phyloP scores from a whole-genome alignment of 192 early-diverging fungal genomes.

The Coemansia sp. region DNA sequence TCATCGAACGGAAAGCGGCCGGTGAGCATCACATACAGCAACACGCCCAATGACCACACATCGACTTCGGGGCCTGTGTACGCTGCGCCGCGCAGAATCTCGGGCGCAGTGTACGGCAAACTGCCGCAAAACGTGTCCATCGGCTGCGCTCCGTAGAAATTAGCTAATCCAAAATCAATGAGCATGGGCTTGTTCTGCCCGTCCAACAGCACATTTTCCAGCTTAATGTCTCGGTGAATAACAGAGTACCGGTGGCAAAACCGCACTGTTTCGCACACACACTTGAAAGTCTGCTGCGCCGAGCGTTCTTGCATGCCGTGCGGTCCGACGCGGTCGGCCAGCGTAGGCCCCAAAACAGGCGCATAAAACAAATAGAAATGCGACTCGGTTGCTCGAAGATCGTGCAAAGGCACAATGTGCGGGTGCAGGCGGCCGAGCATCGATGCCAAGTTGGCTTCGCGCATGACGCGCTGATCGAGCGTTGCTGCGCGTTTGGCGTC shows the following conservation, averaged over 20 bases:
- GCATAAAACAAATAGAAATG: conserved; percentile 58
- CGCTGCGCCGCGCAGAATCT: conserved; percentile 87
- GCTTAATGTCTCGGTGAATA: conserved; percentile 87
- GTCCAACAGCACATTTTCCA: conserved; percentile 76
- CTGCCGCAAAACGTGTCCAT: conserved; percentile 92
- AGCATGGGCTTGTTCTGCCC: conserved; percentile 68
- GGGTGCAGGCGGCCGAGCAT: conserved; percentile 54
- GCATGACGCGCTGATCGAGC: conserved; percentile 51
- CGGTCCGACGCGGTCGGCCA: conserved; percentile 47
- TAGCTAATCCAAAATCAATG: conserved; percentile 92
- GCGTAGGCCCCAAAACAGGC: conserved; percentile 43
- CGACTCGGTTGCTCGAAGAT: conserved; percentile 53
- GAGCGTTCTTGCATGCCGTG: conserved; percentile 30
- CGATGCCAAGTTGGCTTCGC: conserved; percentile 52
- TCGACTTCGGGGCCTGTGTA: conserved; percentile 95
- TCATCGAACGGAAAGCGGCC: conserved; percentile 66
- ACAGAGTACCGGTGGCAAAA: conserved; percentile 70
- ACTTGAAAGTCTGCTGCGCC: conserved; percentile 37
- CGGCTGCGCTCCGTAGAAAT: conserved; percentile 66
- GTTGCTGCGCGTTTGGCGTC: conserved; percentile 48
- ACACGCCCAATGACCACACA: conserved; percentile 91
- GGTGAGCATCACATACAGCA: conserved; percentile 81
- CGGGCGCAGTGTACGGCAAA: conserved; percentile 83
- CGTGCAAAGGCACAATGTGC: conserved; percentile 50
- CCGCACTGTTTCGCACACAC: conserved; percentile 43